Base-by-base conservation (phyloP, 768 basidiomycete species). In the Candolleomyces efflorescens region DNA sequence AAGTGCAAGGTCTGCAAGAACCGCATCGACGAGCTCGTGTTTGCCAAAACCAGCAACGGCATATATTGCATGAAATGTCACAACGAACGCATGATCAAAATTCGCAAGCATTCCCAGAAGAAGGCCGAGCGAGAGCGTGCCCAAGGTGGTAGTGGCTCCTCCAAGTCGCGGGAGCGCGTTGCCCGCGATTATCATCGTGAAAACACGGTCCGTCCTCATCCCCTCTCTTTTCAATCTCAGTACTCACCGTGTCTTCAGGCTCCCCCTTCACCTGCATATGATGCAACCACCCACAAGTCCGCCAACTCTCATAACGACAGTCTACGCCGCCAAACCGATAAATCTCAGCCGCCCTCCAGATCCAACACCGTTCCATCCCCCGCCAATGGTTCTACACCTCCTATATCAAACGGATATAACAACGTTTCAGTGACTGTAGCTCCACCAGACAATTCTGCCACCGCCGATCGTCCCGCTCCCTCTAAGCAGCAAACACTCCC, bases 21-120 rank as follows among this genome's bases (percentile, higher is more conserved):
- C 68, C 83, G 93, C 57, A 99, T 99, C 62, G 95, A 98, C 73
- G 97, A 99, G 70, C 84, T 98, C 53, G 94, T 98, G 56, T 99
- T 98, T 62, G 97, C 97, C 58, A 98, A 98, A 78, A 98, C 97
- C 0, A 92, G 87, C 59, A 92, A 97, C 66, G 97, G 97, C 54
- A 98, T 98, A 56, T 98, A 98, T 69, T 99, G 97, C 70, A 98
- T 96, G 97, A 83, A 86, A 50, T 99, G 97, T 66, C 97, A 99
- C 68, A 98, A 94, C 72, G 93, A 98, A 59, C 90, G 97, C 60
- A 97, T 98, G 74, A 93, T 92, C 37, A 86, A 91, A 64, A 94
- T 94, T 61, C 76, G 94, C 63, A 86, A 89, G 59, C 92, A 98
- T 70, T 89, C 90, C 2, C 94, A 98, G 73, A 91, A 90, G 70